A percentile compares a stretch with the other conserved stretches of the same genome.
Evolutionary conservation across 805 yeast species (phyloP).

Genomic region (Yarrowia osloensis): DNA sequence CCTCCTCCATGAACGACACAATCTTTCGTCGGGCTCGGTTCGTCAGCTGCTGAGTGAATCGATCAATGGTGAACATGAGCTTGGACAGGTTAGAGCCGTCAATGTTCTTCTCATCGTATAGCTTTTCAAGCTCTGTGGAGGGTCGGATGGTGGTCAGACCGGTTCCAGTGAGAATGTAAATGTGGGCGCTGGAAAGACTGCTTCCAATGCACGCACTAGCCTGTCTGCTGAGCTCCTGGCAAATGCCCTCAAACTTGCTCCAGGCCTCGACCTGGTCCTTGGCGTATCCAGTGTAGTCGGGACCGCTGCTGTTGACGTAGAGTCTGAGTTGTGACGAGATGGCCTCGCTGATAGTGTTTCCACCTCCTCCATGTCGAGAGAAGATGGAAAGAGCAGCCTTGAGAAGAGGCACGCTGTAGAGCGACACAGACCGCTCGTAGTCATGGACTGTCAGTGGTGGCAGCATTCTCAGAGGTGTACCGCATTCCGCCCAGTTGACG

Average conservation of each 20-base stretch:
- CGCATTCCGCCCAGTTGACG: slow-evolving; percentile 2
- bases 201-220: slow-evolving; percentile 8
- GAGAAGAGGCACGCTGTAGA: slow-evolving; percentile 14
- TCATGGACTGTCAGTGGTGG: slow-evolving; percentile 19
- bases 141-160: background rate
- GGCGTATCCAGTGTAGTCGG: background rate
- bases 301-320: background rate
- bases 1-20: slow-evolving; percentile 16
- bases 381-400: slow-evolving; percentile 20
- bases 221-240: slow-evolving; percentile 22
- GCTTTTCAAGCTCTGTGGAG: slow-evolving; percentile 1
- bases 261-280: slow-evolving; percentile 8
- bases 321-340: slow-evolving; percentile 19
- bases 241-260: slow-evolving; percentile 16
- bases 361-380: background rate
- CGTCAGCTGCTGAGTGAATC: background rate
- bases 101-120: slow-evolving; percentile 5
- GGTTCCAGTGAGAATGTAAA: background rate
- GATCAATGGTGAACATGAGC: slow-evolving; percentile 7
- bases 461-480: background rate
- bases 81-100: background rate
- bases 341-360: background rate
- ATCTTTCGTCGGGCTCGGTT: background rate
- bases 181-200: background rate
- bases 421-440: slow-evolving; percentile 7